Evolutionary conservation across 2,329 filamentous ascomycete genomes (phyloP), one percentile per base, ranked within the genome.

Genomic region (Exophiala dermatitidis): DNA sequence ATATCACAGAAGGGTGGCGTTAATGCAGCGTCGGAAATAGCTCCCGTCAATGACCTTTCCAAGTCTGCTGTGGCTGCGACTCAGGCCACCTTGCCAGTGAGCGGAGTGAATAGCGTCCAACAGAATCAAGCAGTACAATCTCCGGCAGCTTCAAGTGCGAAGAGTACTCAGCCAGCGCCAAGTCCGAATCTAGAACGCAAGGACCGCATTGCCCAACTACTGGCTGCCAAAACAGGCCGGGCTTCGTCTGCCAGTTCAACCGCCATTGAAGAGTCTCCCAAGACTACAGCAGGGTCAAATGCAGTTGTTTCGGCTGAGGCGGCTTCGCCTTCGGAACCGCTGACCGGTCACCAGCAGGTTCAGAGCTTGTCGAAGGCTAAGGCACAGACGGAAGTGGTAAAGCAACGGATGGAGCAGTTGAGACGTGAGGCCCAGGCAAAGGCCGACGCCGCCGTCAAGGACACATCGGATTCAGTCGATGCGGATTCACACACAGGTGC

Each of bases 361-460:
- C n/a, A 12, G 4, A 34, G n/a, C 6, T 68, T 71, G 63, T 80
- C 73, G 60, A 72, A 74, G 28, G 38, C 38, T 32, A 81, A 84
- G 64, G 81, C 80, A 12, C 79, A 89, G 60, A 95, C 87, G 56
- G 87, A 88, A 54, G 71, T 90, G 32, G 76, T 90, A 44, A 82
- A 88, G 59, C 81, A 88, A 65, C 89, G 88, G 61, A 84, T 95
- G 65, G 87, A 89, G 55, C 85, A 85, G 26, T 71, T 93, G 26
- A 82, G 82, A 61, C 83, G 81, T 52, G 69, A 68, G 58, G 68
- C 69, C 48, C 62, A 74, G 9, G 67, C 71, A 26, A 50, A 42
- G 43, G 44, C 37, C 9, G 48, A 38, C 52, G 30, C 28, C 30
- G 28, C n/a, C 26, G 34, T n/a, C 26, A 36, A 48, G n/a, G 12